These are phyloP conservation scores for Penicillium samsonianum DNA, from an alignment of 495 filamentous ascomycete genomes.

Conservation along the genomic window DNA sequence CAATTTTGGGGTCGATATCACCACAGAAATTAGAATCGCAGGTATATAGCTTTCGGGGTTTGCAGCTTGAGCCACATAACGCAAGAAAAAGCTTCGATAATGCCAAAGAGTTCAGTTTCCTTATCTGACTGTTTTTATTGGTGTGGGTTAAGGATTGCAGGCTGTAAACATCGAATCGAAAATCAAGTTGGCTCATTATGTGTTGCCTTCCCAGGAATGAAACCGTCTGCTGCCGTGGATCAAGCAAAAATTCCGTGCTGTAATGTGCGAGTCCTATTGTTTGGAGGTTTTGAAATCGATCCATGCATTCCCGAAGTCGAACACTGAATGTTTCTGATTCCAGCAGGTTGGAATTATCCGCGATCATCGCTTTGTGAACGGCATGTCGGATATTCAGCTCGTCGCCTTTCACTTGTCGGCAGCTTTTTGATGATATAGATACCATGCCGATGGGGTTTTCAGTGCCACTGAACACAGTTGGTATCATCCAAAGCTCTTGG, in stretches of 20 bases:
- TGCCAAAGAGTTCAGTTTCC: conserved; percentile 16
- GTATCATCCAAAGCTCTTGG: conserved; percentile 24
- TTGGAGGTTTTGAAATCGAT: conserved; percentile 13
- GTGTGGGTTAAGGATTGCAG: conserved; percentile 2
- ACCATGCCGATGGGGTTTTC: conserved; percentile 10
- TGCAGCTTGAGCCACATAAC: conserved; percentile 12
- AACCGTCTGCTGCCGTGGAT: conserved; percentile 15
- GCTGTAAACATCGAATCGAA: conserved; percentile 15
- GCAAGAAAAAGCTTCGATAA: conserved; percentile 15
- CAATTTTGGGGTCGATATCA: conserved; percentile 15
- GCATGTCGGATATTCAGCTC: conserved; percentile 16
- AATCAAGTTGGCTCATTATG: conserved; percentile 12
- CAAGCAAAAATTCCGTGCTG: conserved; percentile 16
- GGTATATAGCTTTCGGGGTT: conserved; percentile 10
- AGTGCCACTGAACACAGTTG: conserved; percentile 16
- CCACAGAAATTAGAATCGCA: conserved; percentile 13
- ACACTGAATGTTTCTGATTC: conserved; percentile 14
- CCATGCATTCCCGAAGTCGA: conserved; percentile 14
- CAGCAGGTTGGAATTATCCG: conserved; percentile 15
- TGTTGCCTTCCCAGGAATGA: conserved; percentile 14
- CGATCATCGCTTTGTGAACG: conserved; percentile 16
- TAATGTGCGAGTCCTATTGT: conserved; percentile 15
- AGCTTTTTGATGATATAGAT: conserved; percentile 22
- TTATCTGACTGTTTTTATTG: neutral
- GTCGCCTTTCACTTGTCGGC: conserved; percentile 16